These are phyloP conservation scores for Paracorniculantispora psalliotae DNA, from an alignment of 2,329 filamentous ascomycete species.

Conservation along the genomic window DNA sequence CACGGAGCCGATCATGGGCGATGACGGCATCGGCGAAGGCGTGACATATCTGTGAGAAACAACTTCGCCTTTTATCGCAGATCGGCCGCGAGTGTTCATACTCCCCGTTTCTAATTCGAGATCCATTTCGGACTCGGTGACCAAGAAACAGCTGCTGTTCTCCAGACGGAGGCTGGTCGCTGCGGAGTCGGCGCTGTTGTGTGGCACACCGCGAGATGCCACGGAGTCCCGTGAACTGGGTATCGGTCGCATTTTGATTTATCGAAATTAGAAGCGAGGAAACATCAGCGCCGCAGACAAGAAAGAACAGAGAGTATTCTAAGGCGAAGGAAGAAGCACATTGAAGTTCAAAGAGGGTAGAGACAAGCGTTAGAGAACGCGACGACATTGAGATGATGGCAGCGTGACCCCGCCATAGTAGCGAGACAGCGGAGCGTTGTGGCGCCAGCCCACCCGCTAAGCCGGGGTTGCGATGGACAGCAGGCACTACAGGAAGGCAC, in stretches of 20 bases:
- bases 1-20: neutral
- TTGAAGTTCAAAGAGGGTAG: neutral
- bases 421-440: conserved; percentile 7
- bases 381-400: neutral
- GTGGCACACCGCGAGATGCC: neutral
- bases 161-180: conserved; percentile 12
- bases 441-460: neutral
- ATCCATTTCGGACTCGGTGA: conserved; percentile 30
- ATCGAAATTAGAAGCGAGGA: neutral
- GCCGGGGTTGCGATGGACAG: neutral
- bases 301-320: neutral
- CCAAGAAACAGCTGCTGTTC: conserved; percentile 31
- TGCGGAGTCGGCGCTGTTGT: neutral
- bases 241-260: conserved; percentile 18
- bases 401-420: conserved; percentile 12
- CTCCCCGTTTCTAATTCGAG: neutral
- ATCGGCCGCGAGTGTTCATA: neutral
- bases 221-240: conserved; percentile 1
- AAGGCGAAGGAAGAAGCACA: neutral
- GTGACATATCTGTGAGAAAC: neutral
- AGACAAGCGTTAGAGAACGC: neutral
- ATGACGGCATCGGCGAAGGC: conserved; percentile 9
- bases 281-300: neutral
- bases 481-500: neutral
- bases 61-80: neutral